Conservation (phyloP, 495 filamentous ascomycete genomes). For the Talaromyces ruber region DNA sequence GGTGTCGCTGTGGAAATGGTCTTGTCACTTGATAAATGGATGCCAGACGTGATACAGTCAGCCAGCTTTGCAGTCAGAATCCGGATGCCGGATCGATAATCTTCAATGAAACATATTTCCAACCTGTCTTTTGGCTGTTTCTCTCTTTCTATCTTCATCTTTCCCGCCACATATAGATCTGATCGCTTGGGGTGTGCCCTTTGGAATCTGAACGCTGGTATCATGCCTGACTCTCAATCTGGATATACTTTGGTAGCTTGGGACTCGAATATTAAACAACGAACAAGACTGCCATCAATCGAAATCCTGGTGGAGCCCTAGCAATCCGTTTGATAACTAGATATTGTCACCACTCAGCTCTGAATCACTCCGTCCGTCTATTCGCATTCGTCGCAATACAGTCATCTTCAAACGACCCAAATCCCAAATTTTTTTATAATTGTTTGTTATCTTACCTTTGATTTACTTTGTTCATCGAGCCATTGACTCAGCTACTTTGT, state of each 20-base stretch:
- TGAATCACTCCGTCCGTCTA: neutral
- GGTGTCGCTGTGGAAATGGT: neutral
- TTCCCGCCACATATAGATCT: neutral
- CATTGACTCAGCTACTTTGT: conserved; percentile 2
- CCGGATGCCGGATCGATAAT: neutral
- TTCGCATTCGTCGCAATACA: neutral
- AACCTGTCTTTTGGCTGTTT: neutral
- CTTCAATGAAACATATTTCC: neutral
- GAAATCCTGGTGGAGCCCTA: neutral
- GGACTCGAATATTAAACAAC: neutral
- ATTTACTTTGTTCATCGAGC: neutral
- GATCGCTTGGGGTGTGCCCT: neutral
- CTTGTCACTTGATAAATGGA: conserved; percentile 7
- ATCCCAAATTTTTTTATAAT: neutral
- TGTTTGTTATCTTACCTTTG: neutral
- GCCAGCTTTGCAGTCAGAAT: neutral
- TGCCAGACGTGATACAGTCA: conserved; percentile 6
- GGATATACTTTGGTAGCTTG: neutral
- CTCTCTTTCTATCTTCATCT: neutral
- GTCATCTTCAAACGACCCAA: neutral
- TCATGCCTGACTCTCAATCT: neutral
- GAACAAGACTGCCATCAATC: neutral
- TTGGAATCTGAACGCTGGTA: neutral
- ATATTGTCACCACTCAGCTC: neutral
- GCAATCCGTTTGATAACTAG: neutral